Base-by-base conservation (phyloP, 1,284 basidiomycete genomes). In the Leccinum subrobustum region DNA sequence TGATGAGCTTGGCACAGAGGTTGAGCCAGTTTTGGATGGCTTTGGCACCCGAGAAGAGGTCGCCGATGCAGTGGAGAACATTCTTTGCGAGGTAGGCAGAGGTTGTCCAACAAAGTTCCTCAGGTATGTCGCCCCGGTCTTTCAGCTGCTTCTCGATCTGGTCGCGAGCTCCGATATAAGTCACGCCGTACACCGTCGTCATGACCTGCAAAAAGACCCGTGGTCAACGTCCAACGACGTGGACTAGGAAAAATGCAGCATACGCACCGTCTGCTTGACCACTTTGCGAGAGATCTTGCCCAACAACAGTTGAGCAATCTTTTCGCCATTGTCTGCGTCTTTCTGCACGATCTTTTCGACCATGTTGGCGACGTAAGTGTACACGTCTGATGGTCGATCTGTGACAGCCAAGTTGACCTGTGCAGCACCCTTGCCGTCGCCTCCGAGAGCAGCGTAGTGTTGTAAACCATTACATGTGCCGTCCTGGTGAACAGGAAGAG, bases 111-210 rank as follows among this genome's bases (percentile, higher is more conserved):
- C 88, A 82, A 27, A 88, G 81, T 67, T 95, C 92, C 31, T 83
- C 76, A 0, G 85, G 81, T 39, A 98, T 81, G 64, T 92, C 92
- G 37, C 85, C 85, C 56, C 89, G 81, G 57, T 92, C 92, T 64
- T 83, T 84, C 44, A 99, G 79, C 78, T 98, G 96, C 69, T 80
- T 91, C 77, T 94, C 91, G 61, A 98, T 97, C 77, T 99, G 97
- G 31, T 95, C 94, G 60, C 95, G 87, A 27, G 96, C 97, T 37
- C 96, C 97, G 59, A 98, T 80, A 75, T 91, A 97, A 0, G 96
- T 99, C 23, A 99, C 96, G 50, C 96, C 96, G 73, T 99, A 99
- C 39, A 99, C 97, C 9, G 97, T 99, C 0, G 97, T 99, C 97
- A 99, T 99, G 68, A 98, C 93, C 85, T 89, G 50, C 5, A 18